These are phyloP conservation scores for Chaetomiaceae sp. DNA, from an alignment of 2,329 filamentous ascomycete species.

Conservation along the genomic window DNA sequence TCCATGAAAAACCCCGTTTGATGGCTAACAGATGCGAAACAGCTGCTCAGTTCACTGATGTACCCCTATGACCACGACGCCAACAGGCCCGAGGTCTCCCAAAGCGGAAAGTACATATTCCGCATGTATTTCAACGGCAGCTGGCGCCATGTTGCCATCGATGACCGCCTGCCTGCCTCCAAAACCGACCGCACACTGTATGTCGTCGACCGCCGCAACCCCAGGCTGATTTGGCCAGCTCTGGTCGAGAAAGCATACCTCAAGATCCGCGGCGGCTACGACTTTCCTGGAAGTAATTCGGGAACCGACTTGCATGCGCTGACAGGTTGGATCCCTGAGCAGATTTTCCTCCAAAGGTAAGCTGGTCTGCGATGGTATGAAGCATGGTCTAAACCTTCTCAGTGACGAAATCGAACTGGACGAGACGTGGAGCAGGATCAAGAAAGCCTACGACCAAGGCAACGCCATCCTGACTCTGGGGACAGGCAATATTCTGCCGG, in stretches of 20 bases:
- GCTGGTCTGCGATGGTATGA: background rate
- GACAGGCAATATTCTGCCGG: conserved; percentile 73
- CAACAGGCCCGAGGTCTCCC: conserved; percentile 58
- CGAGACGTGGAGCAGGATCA: conserved; percentile 72
- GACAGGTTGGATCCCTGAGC: conserved; percentile 95
- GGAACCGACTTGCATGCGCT: conserved; percentile 90
- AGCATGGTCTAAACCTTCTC: background rate
- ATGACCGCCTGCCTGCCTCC: conserved; percentile 80
- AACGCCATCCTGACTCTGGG: conserved; percentile 87
- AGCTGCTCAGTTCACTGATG: conserved; percentile 69
- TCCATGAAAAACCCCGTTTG: background rate
- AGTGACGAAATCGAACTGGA: conserved; percentile 75
- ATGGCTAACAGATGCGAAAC: conserved; percentile 6
- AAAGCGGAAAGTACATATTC: conserved; percentile 84
- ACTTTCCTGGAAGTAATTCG: conserved; percentile 96
- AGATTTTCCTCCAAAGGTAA: conserved; percentile 76
- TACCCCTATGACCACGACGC: conserved; percentile 66
- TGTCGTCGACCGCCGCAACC: conserved; percentile 80
- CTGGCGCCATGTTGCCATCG: conserved; percentile 79
- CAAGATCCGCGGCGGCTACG: conserved; percentile 91
- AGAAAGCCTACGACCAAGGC: conserved; percentile 67
- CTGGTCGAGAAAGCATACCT: conserved; percentile 94
- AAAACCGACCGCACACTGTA: conserved; percentile 72
- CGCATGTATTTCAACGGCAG: conserved; percentile 96
- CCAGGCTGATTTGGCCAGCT: conserved; percentile 82